A percentile compares a stretch with the other conserved stretches of the same genome.
These are phyloP conservation scores for Colletotrichum graminicola DNA, from an alignment of 2,329 filamentous ascomycete species.

Conservation along the genomic window DNA sequence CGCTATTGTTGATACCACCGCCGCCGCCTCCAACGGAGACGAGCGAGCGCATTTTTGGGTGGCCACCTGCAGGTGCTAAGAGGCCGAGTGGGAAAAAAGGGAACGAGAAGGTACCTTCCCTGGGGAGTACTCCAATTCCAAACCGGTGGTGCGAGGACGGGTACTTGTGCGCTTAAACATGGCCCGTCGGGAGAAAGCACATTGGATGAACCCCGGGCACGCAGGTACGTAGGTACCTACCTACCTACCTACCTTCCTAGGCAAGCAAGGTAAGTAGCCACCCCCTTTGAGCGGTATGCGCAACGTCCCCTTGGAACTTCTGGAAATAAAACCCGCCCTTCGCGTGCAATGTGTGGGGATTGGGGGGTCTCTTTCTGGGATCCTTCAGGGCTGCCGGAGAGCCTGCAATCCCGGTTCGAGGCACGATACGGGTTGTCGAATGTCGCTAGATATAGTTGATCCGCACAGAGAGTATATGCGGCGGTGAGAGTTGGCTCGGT, in stretches of 20 bases:
- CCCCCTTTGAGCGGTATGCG: background rate
- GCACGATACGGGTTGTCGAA: slow-evolving; percentile 25
- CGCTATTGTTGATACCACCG: slow-evolving; percentile 1
- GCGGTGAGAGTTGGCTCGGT: slow-evolving; percentile 12
- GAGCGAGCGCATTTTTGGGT: slow-evolving; percentile 34
- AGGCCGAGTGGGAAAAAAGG: background rate
- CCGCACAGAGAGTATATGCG: background rate
- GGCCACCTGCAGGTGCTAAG: background rate
- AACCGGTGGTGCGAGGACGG: slow-evolving; percentile 9
- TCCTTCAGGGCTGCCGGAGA: slow-evolving; percentile 4
- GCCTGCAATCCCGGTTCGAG: slow-evolving; percentile 38
- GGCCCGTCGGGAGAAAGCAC: slow-evolving; percentile 36
- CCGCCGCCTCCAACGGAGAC: slow-evolving; percentile 3
- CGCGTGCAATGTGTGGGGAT: slow-evolving; percentile 11
- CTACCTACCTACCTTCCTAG: background rate
- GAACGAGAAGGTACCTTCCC: slow-evolving; percentile 10
- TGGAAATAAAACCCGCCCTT: slow-evolving; percentile 19
- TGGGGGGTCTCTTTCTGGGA: slow-evolving; percentile 1
- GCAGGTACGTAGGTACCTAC: background rate
- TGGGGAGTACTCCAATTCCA: background rate
- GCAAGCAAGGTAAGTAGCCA: background rate
- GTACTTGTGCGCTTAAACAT: slow-evolving; percentile 26
- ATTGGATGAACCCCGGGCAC: slow-evolving; percentile 34
- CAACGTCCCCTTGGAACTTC: slow-evolving; percentile 11
- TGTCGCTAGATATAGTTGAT: slow-evolving; percentile 1